Conservation (phyloP, 2,329 filamentous ascomycete species). For the Exserohilum turcica region DNA sequence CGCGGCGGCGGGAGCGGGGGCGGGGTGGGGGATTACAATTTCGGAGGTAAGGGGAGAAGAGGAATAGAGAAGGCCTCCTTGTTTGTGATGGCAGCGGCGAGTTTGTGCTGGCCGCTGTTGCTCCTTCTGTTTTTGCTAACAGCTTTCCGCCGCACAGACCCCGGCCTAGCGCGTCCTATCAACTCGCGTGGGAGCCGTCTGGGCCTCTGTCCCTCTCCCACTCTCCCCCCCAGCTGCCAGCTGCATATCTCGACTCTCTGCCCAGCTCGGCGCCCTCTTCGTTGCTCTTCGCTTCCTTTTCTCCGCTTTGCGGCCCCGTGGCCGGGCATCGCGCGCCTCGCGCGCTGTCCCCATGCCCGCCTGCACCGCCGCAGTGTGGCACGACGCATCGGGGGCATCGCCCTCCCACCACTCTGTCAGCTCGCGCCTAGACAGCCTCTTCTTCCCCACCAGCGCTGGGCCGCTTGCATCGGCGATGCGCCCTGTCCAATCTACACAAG, state of each 20-base stretch:
- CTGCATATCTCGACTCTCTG: not conserved
- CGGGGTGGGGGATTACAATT: slow-evolving; percentile 16
- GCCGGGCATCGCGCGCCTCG: not conserved
- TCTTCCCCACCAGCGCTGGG: not conserved
- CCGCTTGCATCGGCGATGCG: not conserved
- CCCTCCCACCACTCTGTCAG: no score
- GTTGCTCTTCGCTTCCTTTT: not conserved
- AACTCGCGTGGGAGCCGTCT: slow-evolving; percentile 20
- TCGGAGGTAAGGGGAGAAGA: slow-evolving; percentile 15
- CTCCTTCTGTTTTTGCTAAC: slow-evolving; percentile 40
- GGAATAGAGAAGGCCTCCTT: slow-evolving; percentile 27
- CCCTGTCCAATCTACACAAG: not conserved
- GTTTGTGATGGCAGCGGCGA: slow-evolving; percentile 35
- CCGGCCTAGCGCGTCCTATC: slow-evolving; percentile 30
- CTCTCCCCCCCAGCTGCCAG: not conserved
- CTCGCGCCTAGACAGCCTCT: no score
- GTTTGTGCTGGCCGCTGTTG: slow-evolving; percentile 24
- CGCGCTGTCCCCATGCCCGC: not conserved
- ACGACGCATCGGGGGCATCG: not conserved
- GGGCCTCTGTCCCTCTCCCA: slow-evolving; percentile 8
- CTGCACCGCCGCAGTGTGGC: not conserved
- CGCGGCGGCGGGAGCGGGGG: slow-evolving; percentile 5
- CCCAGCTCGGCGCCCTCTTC: not conserved
- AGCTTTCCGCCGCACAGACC: slow-evolving; percentile 24
- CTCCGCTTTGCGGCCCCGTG: not conserved